These are phyloP conservation scores for Kandelia obovata DNA, from an alignment of 345 rosid species.

Conservation along the genomic window DNA sequence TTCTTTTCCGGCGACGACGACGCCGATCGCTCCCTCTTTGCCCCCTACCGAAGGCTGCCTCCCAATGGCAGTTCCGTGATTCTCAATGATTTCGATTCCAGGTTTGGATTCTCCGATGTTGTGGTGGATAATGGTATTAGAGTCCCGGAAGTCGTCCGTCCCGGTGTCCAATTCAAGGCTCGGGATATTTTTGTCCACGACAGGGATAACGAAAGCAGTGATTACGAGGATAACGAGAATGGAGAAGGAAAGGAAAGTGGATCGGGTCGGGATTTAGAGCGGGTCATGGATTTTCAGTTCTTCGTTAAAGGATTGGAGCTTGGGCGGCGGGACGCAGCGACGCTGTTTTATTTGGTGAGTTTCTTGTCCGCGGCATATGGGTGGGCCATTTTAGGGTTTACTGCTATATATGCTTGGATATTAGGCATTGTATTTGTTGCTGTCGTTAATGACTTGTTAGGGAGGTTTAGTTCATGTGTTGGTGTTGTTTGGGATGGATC, in stretches of 20 bases:
- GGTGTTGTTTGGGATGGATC: slow-evolving; percentile 71
- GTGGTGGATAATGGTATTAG: slow-evolving; percentile 56
- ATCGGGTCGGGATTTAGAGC: slow-evolving; percentile 33
- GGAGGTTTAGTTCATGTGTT: slow-evolving; percentile 50
- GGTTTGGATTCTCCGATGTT: slow-evolving; percentile 50
- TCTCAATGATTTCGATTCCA: slow-evolving; percentile 49
- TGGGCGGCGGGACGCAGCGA: slow-evolving; percentile 64
- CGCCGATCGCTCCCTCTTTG: slow-evolving; percentile 44
- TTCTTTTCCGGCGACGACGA: slow-evolving; percentile 77
- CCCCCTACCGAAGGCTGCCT: slow-evolving; percentile 34
- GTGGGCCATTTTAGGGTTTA: slow-evolving; percentile 86
- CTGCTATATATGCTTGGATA: slow-evolving; percentile 76
- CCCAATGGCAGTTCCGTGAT: slow-evolving; percentile 50
- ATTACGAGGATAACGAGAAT: slow-evolving; percentile 12
- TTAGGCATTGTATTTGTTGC: slow-evolving; percentile 68
- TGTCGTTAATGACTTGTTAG: slow-evolving; percentile 58
- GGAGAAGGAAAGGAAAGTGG: slow-evolving; percentile 22
- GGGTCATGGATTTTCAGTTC: slow-evolving; percentile 51
- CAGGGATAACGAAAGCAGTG: slow-evolving; percentile 11
- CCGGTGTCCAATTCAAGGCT: slow-evolving; percentile 46
- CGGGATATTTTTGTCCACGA: slow-evolving; percentile 10
- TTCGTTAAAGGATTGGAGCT: slow-evolving; percentile 64
- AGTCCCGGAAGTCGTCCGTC: slow-evolving; percentile 49
- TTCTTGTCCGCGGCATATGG: slow-evolving; percentile 87
- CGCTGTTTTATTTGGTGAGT: slow-evolving; percentile 65